Percentiles rank a stretch among this genome's conserved stretches.
These are phyloP conservation scores for Phytophthora cryptogea DNA, from an alignment of 352 stramenopile genomes.

Conservation along the genomic window DNA sequence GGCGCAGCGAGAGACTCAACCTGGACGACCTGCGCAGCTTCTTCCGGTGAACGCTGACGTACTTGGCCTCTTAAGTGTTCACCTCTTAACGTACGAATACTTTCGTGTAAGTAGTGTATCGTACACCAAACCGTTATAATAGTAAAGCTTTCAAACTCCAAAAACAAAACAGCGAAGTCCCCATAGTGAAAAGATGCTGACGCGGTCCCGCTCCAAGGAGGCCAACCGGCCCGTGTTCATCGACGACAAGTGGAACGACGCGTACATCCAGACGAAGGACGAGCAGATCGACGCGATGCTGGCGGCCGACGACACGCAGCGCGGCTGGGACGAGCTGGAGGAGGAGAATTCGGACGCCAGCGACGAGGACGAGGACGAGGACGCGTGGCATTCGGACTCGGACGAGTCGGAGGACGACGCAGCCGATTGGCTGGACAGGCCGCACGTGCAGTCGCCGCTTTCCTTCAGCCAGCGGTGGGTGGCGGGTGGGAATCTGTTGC, in stretches of 20 bases:
- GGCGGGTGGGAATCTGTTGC: slow-evolving; percentile 35
- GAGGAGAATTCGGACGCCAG: slow-evolving; percentile 42
- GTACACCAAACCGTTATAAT: background rate
- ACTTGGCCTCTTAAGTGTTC: slow-evolving; percentile 11
- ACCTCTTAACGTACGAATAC: background rate
- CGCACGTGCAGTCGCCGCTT: background rate
- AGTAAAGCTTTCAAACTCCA: slow-evolving; percentile 1
- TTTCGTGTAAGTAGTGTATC: slow-evolving; percentile 1
- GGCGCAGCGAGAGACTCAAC: slow-evolving; percentile 52
- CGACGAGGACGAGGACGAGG: slow-evolving; percentile 19
- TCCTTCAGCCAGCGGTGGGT: slow-evolving; percentile 36
- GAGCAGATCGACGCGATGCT: slow-evolving; percentile 83
- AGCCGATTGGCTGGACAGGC: slow-evolving; percentile 18
- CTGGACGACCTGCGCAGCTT: slow-evolving; percentile 76
- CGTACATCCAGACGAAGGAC: slow-evolving; percentile 82
- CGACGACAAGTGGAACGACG: slow-evolving; percentile 85
- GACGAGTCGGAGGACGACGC: slow-evolving; percentile 42
- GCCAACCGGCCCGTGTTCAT: slow-evolving; percentile 78
- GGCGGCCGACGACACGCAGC: slow-evolving; percentile 46
- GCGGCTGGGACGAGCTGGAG: slow-evolving; percentile 56
- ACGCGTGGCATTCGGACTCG: slow-evolving; percentile 43
- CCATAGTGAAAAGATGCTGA: slow-evolving; percentile 55
- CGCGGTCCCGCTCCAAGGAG: slow-evolving; percentile 62
- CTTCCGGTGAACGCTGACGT: slow-evolving; percentile 51
- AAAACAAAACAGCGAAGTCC: slow-evolving; percentile 20